Evolutionary conservation across 1,139 yeast species (phyloP).

Genomic region (Kodamaea arcana): DNA sequence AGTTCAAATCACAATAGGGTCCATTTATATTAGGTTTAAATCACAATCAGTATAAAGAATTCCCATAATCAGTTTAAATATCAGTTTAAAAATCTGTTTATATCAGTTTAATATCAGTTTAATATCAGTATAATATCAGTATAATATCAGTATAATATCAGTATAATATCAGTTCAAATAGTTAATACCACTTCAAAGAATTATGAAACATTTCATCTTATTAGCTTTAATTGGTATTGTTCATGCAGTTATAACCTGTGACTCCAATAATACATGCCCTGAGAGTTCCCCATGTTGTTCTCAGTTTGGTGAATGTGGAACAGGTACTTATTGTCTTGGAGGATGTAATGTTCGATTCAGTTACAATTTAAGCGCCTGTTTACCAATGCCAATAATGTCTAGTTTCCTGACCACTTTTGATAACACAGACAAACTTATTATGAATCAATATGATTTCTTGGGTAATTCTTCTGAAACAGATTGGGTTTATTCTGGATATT

Average conservation of each 20-base stretch:
- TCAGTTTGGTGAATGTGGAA: conserved; percentile 80
- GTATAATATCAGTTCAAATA: no score
- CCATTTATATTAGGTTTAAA: no score
- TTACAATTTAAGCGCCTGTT: conserved; percentile 58
- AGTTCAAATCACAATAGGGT: no score
- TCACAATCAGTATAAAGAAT: no score
- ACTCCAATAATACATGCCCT: conserved; percentile 58
- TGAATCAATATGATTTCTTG: conserved; percentile 45
- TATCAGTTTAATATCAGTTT: no score
- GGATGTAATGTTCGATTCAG: conserved; percentile 76
- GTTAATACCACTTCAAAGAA: no score
- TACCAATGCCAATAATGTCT: conserved; percentile 54
- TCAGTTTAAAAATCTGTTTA: no score
- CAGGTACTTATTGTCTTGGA: conserved; percentile 74
- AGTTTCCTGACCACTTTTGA: conserved; percentile 35
- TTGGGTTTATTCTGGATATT: conserved; percentile 74
- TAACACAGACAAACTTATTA: conserved; percentile 21
- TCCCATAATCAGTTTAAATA: no score
- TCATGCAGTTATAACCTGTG: conserved; percentile 36
- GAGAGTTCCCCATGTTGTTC: conserved; percentile 75
- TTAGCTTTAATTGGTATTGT: conserved; percentile 1
- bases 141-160: no score
- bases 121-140: no score
- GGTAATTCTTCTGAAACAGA: conserved; percentile 68
- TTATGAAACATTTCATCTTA: no score